Evolutionary conservation across 2,329 filamentous ascomycete genomes (phyloP), one percentile per base, ranked within the genome.

Genomic region (Rutstroemia sp.): DNA sequence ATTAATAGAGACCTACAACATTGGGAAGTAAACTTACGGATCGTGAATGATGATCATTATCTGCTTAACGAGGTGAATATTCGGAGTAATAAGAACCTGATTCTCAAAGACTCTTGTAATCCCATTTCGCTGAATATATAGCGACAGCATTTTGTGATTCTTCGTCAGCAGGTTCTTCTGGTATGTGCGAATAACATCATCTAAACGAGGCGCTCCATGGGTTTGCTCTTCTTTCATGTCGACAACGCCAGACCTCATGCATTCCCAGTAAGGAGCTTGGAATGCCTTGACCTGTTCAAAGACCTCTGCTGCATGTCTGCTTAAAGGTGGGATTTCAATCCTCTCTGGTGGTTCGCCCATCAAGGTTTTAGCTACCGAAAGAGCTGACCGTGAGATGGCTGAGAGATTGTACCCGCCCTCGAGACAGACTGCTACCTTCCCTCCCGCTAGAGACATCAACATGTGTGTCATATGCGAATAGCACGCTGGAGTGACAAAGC

Each of bases 401-500:
- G 84, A 78, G 23, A 99, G 82, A 65, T 97, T 97, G 72, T 99
- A 99, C 8, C 94, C 94, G 21, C 94, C 94, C 73, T 99, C 94
- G 2, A 99, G 78, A 68, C 92, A 96, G 8, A 96, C 92, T 2
- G 89, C 88, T 14, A 99, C 80, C 68, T 92, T 96, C 27, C 94
- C 94, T 46, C 85, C 80, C 0, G 94, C 92, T 19, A 99, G 78
- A 2, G 89, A 91, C 92, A 96, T 97, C 48, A 99, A 81, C 92
- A 97, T 96, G 69, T 96, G 91, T 16, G 94, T 97, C 94, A 99
- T 97, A 68, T 99, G 92, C 14, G 92, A 89, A 69, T 97, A 99
- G 68, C 94, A 95, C 4, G 84, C 75, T 0, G 94, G 94, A 1
- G 91, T 87, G 5, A 99, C 94, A 67, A 90, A 92, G 70, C 94